Conservation (phyloP, 2,329 filamentous ascomycete species). For the Coniella vitis region DNA sequence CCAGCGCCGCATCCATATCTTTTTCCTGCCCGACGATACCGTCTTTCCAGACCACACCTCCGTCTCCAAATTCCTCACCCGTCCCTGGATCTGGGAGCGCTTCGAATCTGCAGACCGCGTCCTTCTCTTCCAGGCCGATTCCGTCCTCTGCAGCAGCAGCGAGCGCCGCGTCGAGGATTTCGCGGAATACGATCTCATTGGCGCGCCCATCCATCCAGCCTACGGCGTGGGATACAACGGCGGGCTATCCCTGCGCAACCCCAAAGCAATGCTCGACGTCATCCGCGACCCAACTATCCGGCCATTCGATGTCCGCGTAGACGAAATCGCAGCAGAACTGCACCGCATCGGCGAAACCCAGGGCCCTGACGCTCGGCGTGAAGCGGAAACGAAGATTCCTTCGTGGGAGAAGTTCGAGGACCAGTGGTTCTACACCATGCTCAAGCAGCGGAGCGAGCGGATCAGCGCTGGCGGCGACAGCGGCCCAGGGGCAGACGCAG, state of each 20-base stretch:
- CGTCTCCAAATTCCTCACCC: slow-evolving; percentile 31
- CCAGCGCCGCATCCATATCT: slow-evolving; percentile 29
- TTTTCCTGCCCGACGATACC: slow-evolving; percentile 28
- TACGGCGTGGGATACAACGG: slow-evolving; percentile 25
- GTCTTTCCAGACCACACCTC: slow-evolving; percentile 27
- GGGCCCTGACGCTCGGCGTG: neutral
- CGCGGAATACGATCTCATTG: slow-evolving; percentile 28
- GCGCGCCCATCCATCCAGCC: slow-evolving; percentile 23
- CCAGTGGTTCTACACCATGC: slow-evolving; percentile 23
- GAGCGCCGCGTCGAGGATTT: slow-evolving; percentile 28
- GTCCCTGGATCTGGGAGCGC: slow-evolving; percentile 31
- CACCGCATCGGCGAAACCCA: neutral
- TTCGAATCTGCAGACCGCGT: slow-evolving; percentile 27
- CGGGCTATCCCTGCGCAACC: slow-evolving; percentile 27
- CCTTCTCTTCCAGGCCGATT: slow-evolving; percentile 33
- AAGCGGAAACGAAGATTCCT: neutral
- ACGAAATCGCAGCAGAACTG: neutral
- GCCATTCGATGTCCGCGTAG: slow-evolving; percentile 6
- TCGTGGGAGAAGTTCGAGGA: slow-evolving; percentile 19
- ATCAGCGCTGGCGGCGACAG: no score
- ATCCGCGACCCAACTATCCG: slow-evolving; percentile 9
- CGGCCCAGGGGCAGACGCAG: no score
- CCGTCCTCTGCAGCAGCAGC: slow-evolving; percentile 28
- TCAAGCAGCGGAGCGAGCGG: slow-evolving; percentile 26
- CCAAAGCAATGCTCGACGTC: slow-evolving; percentile 19